Conservation (phyloP, 2,329 filamentous ascomycete genomes). For the Cordyceps farinosa region DNA sequence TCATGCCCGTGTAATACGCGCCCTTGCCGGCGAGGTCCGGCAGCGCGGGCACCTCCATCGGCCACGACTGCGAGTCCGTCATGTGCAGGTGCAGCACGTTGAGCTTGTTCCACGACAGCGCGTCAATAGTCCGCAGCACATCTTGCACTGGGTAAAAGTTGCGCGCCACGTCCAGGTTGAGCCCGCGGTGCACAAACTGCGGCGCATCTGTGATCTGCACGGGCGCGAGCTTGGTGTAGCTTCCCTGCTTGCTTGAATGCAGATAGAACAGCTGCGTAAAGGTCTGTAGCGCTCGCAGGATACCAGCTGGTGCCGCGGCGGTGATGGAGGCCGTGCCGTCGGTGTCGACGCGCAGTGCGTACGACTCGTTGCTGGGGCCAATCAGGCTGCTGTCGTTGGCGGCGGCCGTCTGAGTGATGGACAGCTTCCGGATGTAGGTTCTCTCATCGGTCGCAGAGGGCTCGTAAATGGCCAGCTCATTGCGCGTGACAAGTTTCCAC, state of each 20-base stretch:
- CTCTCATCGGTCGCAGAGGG: conserved; percentile 54
- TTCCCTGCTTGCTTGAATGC: conserved; percentile 50
- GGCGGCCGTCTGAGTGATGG: conserved; percentile 60
- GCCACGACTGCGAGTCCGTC: conserved; percentile 86
- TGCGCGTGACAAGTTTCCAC: conserved; percentile 69
- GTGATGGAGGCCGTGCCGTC: conserved; percentile 59
- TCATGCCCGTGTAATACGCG: conserved; percentile 65
- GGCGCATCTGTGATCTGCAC: conserved; percentile 70
- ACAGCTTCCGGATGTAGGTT: conserved; percentile 44
- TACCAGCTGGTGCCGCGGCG: conserved; percentile 63
- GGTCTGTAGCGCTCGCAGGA: conserved; percentile 68
- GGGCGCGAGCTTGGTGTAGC: conserved; percentile 68
- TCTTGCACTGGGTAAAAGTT: conserved; percentile 65
- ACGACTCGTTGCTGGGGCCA: conserved; percentile 70
- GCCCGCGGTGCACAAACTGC: conserved; percentile 70
- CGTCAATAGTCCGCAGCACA: conserved; percentile 73
- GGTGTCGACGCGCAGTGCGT: conserved; percentile 55
- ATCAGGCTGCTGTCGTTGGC: conserved; percentile 52
- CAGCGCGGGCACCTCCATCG: conserved; percentile 72
- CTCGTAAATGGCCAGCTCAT: conserved; percentile 26
- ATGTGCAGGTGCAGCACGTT: conserved; percentile 78
- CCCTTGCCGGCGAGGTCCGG: conserved; percentile 61
- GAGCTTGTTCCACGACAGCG: conserved; percentile 74
- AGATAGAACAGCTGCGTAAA: conserved; percentile 77
- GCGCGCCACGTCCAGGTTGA: conserved; percentile 75